Conservation (phyloP, 2,329 filamentous ascomycete species). For the Neopestalotiopsis rosae region DNA sequence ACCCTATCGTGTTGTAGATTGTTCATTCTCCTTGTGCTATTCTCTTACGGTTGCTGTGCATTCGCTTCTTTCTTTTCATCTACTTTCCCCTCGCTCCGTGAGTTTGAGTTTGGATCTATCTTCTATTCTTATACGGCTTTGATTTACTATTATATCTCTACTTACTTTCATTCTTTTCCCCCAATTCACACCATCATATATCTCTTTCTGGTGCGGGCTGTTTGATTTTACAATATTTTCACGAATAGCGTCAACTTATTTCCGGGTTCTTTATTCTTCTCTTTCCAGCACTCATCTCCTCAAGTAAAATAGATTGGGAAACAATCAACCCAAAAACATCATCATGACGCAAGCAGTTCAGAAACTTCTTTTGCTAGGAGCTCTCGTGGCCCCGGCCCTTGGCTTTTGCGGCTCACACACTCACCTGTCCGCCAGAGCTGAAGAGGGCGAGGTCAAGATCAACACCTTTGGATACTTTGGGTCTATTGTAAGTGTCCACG, state of each 20-base stretch:
- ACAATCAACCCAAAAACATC: background rate
- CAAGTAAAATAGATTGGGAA: background rate
- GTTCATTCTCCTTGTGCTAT: no score
- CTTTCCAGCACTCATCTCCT: background rate
- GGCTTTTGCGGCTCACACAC: slow-evolving; percentile 37
- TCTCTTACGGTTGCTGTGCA: background rate
- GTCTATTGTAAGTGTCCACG: slow-evolving; percentile 19
- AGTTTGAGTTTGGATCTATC: slow-evolving; percentile 17
- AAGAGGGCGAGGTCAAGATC: slow-evolving; percentile 35
- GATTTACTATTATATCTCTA: background rate
- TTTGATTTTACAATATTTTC: background rate
- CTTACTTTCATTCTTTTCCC: background rate
- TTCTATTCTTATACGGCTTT: no score
- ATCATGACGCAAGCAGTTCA: slow-evolving; percentile 26
- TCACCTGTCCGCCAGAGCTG: slow-evolving; percentile 32
- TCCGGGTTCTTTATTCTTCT: background rate
- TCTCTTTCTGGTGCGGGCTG: background rate
- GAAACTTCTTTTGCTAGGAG: slow-evolving; percentile 29
- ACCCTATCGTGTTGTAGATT: background rate
- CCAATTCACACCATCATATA: background rate
- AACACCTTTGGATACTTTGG: slow-evolving; percentile 39
- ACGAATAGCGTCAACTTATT: no score
- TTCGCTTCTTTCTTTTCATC: background rate
- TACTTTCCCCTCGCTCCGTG: slow-evolving; percentile 20
- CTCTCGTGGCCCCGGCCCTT: slow-evolving; percentile 31